These are phyloP conservation scores for Physcomitrellopsis africana DNA, from an alignment of 225 moss, liverwort and hornwort species.

Conservation along the genomic window DNA sequence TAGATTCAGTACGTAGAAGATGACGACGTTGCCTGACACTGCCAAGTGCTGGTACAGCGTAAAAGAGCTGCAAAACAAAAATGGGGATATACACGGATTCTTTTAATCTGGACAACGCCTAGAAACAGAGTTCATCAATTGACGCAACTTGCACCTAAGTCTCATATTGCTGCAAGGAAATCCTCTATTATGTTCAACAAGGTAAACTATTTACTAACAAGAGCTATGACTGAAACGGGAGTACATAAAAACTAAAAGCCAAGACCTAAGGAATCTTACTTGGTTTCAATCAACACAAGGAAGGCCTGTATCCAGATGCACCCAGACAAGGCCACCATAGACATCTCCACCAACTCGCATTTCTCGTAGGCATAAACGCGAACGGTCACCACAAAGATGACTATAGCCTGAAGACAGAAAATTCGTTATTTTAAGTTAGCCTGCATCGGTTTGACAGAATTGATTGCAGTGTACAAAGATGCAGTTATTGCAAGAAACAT, in stretches of 20 bases:
- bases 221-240: neutral
- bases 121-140: neutral
- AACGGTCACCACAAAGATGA: slow-evolving; percentile 80
- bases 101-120: slow-evolving; percentile 12
- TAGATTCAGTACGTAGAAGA: slow-evolving; percentile 84
- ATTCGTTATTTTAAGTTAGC: slow-evolving; percentile 20
- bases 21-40: slow-evolving; percentile 77
- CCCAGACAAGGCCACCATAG: slow-evolving; percentile 94
- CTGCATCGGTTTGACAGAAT: neutral
- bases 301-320: slow-evolving; percentile 96
- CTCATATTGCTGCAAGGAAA: neutral
- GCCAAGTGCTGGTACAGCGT: slow-evolving; percentile 72
- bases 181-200: neutral
- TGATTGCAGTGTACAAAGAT: neutral
- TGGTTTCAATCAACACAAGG: slow-evolving; percentile 86
- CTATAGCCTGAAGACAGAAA: slow-evolving; percentile 66
- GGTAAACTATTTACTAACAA: neutral
- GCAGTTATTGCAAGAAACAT: neutral
- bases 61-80: slow-evolving; percentile 71
- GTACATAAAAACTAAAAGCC: slow-evolving; percentile 11
- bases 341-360: slow-evolving; percentile 71
- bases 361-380: slow-evolving; percentile 73
- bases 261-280: slow-evolving; percentile 54
- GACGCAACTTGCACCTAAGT: neutral
- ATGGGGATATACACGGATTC: neutral